These are phyloP conservation scores for Peterozyma xylosa DNA, from an alignment of 805 yeast genomes.

Conservation along the genomic window DNA sequence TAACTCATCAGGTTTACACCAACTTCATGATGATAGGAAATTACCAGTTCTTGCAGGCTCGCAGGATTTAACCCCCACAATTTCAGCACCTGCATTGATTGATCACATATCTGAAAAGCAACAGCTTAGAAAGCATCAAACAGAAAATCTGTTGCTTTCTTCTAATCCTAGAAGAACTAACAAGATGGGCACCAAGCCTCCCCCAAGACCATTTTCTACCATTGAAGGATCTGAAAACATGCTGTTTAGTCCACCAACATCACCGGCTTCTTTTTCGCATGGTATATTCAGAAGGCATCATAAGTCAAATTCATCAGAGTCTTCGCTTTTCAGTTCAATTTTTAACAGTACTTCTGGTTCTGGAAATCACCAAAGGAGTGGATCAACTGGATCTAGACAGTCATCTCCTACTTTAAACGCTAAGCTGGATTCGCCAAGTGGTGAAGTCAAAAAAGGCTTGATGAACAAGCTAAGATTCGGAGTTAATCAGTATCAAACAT, in stretches of 20 bases:
- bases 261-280: slow-evolving; percentile 28
- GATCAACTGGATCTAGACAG: slow-evolving; percentile 28
- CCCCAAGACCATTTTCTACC: slow-evolving; percentile 28
- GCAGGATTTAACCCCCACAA: slow-evolving; percentile 26
- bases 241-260: slow-evolving; percentile 15
- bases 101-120: background rate
- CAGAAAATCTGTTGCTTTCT: background rate
- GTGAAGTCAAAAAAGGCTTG: slow-evolving; percentile 4
- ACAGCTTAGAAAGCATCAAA: background rate
- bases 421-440: slow-evolving; percentile 7
- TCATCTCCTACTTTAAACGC: slow-evolving; percentile 16
- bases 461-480: slow-evolving; percentile 5
- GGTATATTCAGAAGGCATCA: slow-evolving; percentile 58
- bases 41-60: slow-evolving; percentile 3
- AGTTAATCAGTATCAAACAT: background rate
- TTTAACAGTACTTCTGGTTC: slow-evolving; percentile 26
- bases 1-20: background rate
- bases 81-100: slow-evolving; percentile 24
- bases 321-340: slow-evolving; percentile 31
- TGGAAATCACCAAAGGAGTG: slow-evolving; percentile 23
- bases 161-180: slow-evolving; percentile 2
- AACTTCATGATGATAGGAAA: slow-evolving; percentile 7
- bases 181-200: slow-evolving; percentile 4
- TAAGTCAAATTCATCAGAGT: slow-evolving; percentile 55
- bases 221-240: slow-evolving; percentile 23